A percentile compares a stretch with the other conserved stretches of the same genome.
Conservation (phyloP, 1,284 basidiomycete genomes). For the Naganishia sp. region DNA sequence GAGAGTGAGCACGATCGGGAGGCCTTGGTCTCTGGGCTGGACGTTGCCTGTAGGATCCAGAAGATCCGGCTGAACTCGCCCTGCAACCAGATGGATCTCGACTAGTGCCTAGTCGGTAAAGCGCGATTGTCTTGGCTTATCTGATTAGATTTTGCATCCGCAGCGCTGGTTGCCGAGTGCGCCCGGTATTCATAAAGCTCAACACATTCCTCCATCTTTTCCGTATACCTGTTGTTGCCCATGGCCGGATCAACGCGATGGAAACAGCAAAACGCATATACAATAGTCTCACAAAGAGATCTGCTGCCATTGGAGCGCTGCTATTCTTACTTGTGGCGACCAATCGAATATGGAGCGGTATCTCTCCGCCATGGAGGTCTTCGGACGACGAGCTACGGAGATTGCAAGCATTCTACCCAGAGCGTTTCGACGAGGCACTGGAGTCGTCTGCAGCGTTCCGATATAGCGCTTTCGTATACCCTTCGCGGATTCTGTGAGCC, state of each 20-base stretch:
- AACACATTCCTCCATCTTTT: background rate
- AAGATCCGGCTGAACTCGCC: too few species aligned
- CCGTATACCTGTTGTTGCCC: background rate
- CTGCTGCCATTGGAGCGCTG: background rate
- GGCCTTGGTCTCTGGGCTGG: too few species aligned
- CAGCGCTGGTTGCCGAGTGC: background rate
- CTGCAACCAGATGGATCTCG: too few species aligned
- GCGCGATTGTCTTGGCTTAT: slow-evolving; percentile 11
- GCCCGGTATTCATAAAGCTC: background rate
- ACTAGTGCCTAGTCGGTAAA: too few species aligned
- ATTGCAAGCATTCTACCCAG: slow-evolving; percentile 13
- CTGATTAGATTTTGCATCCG: slow-evolving; percentile 21
- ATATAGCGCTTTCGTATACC: slow-evolving; percentile 9
- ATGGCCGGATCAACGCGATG: too few species aligned
- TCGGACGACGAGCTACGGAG: slow-evolving; percentile 1
- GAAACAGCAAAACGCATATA: too few species aligned
- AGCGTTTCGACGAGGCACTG: slow-evolving; percentile 1
- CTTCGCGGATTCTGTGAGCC: slow-evolving; percentile 5
- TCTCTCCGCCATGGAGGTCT: slow-evolving; percentile 3
- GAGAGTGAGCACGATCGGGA: too few species aligned
- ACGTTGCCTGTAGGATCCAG: too few species aligned
- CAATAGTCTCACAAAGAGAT: background rate
- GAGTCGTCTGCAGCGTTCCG: slow-evolving; percentile 4
- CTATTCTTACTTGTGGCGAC: background rate
- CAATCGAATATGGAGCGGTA: background rate